Evolutionary conservation across 805 yeast species (phyloP).

Genomic region (Candida patagonica): DNA sequence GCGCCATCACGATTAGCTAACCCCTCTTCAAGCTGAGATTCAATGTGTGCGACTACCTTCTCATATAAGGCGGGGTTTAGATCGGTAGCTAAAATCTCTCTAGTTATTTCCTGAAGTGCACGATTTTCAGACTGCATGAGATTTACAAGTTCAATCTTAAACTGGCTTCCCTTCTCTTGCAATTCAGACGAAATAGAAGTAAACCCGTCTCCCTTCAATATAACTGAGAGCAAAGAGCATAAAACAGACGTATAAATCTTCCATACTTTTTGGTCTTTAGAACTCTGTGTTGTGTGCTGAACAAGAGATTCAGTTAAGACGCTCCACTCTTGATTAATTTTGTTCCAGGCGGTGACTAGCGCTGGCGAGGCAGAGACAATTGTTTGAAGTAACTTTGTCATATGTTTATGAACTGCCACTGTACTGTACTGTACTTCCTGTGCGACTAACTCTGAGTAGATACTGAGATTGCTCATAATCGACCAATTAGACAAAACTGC

Average conservation of each 20-base stretch:
- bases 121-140: slow-evolving; percentile 34
- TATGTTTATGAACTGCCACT: slow-evolving; percentile 62
- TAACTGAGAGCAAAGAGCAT: slow-evolving; percentile 42
- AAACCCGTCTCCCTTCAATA: slow-evolving; percentile 13
- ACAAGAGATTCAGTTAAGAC: slow-evolving; percentile 13
- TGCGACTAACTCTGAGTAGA: slow-evolving; percentile 37
- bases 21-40: slow-evolving; percentile 3
- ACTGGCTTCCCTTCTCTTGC: slow-evolving; percentile 45
- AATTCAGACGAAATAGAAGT: slow-evolving; percentile 24
- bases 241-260: slow-evolving; percentile 65
- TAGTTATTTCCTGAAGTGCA: slow-evolving; percentile 55
- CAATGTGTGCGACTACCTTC: slow-evolving; percentile 31
- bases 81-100: slow-evolving; percentile 61
- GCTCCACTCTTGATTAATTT: slow-evolving; percentile 44
- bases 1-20: neutral
- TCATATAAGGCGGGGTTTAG: slow-evolving; percentile 50
- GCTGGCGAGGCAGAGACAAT: slow-evolving; percentile 27
- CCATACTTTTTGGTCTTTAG: slow-evolving; percentile 30
- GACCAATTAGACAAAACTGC: slow-evolving; percentile 15
- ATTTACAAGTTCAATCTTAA: slow-evolving; percentile 25
- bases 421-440: slow-evolving; percentile 53
- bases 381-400: slow-evolving; percentile 34
- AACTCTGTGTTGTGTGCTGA: slow-evolving; percentile 17
- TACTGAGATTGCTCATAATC: slow-evolving; percentile 27
- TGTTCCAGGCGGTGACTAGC: slow-evolving; percentile 33